phyloP scores from a whole-genome alignment of 768 basidiomycete species.

The Rhizopogon vesiculosus region DNA sequence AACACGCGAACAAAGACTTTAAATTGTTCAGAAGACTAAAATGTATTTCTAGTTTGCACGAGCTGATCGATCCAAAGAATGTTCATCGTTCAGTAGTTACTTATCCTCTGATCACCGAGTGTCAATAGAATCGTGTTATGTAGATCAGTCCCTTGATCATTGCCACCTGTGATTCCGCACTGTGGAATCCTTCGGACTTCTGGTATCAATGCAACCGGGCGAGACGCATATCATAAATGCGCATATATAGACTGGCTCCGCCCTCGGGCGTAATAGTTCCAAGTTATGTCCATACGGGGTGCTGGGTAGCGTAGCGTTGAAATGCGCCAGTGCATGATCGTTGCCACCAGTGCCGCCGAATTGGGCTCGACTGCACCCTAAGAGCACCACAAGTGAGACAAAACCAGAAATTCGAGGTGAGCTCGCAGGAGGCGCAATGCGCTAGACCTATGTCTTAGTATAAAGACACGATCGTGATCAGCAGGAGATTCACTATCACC shows the following conservation, averaged over 20 bases:
- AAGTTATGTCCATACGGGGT: conserved; percentile 85
- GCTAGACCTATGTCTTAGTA: conserved; percentile 54
- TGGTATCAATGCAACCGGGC: no score
- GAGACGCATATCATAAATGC: no score
- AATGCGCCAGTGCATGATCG: conserved; percentile 85
- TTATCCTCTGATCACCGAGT: no score
- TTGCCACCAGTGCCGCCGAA: conserved; percentile 82
- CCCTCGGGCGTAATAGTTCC: conserved; percentile 89
- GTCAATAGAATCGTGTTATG: no score
- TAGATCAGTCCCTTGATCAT: no score
- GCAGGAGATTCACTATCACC: conserved; percentile 8
- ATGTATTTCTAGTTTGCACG: background rate
- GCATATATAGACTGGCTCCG: no score
- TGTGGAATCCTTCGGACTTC: no score
- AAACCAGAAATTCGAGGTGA: conserved; percentile 92
- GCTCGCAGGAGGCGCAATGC: conserved; percentile 76
- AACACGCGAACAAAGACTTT: background rate
- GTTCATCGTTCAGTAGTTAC: no score
- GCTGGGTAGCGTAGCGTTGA: conserved; percentile 58
- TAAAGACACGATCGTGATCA: background rate
- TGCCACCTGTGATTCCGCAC: no score
- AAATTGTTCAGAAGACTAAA: background rate
- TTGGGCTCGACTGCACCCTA: conserved; percentile 84
- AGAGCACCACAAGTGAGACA: conserved; percentile 89
- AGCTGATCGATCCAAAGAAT: no score